phyloP scores from a whole-genome alignment of 352 stramenopile genomes.

The Phytophthora podocarpi region DNA sequence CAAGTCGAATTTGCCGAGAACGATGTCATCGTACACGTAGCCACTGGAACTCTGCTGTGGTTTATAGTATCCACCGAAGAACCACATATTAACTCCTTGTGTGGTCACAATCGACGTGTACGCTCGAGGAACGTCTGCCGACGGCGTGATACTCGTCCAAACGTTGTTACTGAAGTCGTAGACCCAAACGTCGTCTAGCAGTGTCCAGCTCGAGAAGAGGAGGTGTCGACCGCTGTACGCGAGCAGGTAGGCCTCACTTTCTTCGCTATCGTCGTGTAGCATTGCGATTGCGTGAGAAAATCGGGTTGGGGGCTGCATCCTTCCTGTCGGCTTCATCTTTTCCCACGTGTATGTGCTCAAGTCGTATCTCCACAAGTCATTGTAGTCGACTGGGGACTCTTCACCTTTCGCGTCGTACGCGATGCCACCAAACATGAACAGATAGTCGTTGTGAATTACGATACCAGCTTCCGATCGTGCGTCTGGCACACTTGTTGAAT shows the following conservation, averaged over 20 bases:
- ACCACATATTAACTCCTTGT: constrained; percentile 56
- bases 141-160: constrained; percentile 41
- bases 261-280: constrained; percentile 32
- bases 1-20: constrained; percentile 43
- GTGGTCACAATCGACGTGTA: constrained; percentile 73
- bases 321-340: constrained; percentile 32
- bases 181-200: constrained; percentile 63
- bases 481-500: constrained; percentile 24
- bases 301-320: constrained; percentile 37
- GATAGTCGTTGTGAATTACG: constrained; percentile 50
- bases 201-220: constrained; percentile 48
- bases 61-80: constrained; percentile 78
- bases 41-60: constrained; percentile 54
- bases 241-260: constrained; percentile 43
- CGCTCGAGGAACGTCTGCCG: constrained; percentile 39
- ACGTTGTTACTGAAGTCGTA: constrained; percentile 51
- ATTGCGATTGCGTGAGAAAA: constrained; percentile 68
- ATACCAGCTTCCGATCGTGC: constrained; percentile 55
- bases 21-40: constrained; percentile 76
- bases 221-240: constrained; percentile 67
- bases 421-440: constrained; percentile 78
- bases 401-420: constrained; percentile 55
- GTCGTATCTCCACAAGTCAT: constrained; percentile 73
- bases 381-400: constrained; percentile 46
- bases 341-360: constrained; percentile 48